A percentile compares a stretch with the other conserved stretches of the same genome.
phyloP scores from a whole-genome alignment of 2,329 filamentous ascomycete species.

The Lachnellula occidentalis region DNA sequence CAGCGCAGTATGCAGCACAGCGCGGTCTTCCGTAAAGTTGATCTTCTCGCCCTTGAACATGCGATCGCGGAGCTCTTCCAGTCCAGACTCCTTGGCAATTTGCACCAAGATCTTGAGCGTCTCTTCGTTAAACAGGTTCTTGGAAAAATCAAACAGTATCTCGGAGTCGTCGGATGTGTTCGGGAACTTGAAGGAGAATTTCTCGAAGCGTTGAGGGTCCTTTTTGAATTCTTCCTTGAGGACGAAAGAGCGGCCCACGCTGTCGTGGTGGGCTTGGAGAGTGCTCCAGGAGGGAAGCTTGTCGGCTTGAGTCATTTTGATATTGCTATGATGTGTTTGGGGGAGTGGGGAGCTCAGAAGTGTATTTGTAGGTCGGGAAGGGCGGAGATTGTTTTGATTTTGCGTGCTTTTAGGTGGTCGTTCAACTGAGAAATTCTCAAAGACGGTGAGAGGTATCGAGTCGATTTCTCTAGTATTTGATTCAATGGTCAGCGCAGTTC shows the following conservation, averaged over 20 bases:
- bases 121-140: conserved; percentile 96
- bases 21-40: conserved; percentile 97
- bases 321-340: background rate
- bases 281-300: conserved; percentile 82
- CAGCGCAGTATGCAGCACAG: conserved; percentile 91
- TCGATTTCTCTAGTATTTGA: too few species aligned
- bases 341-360: background rate
- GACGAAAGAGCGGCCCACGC: conserved; percentile 80
- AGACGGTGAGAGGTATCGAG: too few species aligned
- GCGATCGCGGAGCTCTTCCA: conserved; percentile 90
- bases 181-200: conserved; percentile 80
- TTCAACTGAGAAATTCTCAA: too few species aligned
- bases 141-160: conserved; percentile 97
- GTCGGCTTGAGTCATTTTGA: conserved; percentile 72
- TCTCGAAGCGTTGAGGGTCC: conserved; percentile 82
- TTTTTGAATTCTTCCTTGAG: conserved; percentile 89
- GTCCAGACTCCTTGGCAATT: conserved; percentile 82
- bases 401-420: conserved; percentile 1
- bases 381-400: background rate
- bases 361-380: background rate
- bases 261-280: conserved; percentile 85
- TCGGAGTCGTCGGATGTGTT: conserved; percentile 74
- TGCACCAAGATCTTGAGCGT: conserved; percentile 81
- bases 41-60: conserved; percentile 99
- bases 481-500: too few species aligned